phyloP scores from a whole-genome alignment of 2,329 filamentous ascomycete species.

The Thielaviopsis musarum region DNA sequence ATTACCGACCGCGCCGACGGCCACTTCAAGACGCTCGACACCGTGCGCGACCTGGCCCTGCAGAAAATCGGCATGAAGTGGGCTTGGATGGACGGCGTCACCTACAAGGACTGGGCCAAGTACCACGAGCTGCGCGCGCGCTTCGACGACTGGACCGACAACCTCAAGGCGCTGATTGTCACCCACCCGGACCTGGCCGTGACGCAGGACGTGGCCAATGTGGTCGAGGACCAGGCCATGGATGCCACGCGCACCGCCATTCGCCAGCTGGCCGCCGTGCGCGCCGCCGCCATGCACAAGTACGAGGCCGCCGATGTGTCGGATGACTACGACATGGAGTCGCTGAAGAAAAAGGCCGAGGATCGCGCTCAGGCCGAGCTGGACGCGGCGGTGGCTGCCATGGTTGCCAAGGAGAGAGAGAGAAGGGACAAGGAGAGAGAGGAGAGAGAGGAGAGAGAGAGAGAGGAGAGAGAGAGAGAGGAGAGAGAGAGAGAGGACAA shows the following conservation, averaged over 20 bases:
- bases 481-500: too few species aligned
- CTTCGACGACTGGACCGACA: slow-evolving; percentile 69
- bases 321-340: slow-evolving; percentile 61
- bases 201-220: slow-evolving; percentile 49
- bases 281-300: slow-evolving; percentile 75
- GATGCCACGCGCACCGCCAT: slow-evolving; percentile 60
- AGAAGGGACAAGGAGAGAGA: slow-evolving; percentile 11
- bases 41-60: slow-evolving; percentile 66
- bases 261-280: slow-evolving; percentile 61
- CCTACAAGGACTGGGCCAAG: slow-evolving; percentile 93
- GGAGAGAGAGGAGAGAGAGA: slow-evolving; percentile 13
- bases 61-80: slow-evolving; percentile 88
- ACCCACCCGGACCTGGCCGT: slow-evolving; percentile 53
- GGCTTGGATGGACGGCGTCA: slow-evolving; percentile 90
- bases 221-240: slow-evolving; percentile 68
- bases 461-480: slow-evolving; percentile 6
- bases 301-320: slow-evolving; percentile 55
- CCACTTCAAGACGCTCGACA: slow-evolving; percentile 67
- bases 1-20: slow-evolving; percentile 60
- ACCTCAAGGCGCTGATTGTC: slow-evolving; percentile 61
- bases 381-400: not conserved
- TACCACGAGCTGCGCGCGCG: slow-evolving; percentile 77
- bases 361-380: slow-evolving; percentile 21
- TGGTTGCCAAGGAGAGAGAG: slow-evolving; percentile 9
- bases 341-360: slow-evolving; percentile 40